Evolutionary conservation across 139 green algal genomes (phyloP).

Genomic region (Coelastrella sp.): DNA sequence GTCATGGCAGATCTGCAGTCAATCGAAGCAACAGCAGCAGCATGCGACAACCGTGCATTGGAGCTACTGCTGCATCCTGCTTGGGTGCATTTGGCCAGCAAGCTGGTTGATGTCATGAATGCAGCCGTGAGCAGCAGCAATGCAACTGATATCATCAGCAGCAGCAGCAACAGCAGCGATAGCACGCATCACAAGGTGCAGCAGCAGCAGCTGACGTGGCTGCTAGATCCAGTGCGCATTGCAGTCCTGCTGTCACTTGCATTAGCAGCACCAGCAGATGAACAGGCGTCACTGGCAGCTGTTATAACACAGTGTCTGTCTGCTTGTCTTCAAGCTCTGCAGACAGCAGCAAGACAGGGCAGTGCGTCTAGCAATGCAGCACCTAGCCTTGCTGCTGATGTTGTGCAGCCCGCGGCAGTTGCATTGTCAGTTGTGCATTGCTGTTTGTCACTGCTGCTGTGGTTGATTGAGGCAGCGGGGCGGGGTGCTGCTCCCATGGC

Average conservation of each 20-base stretch:
- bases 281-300: slow-evolving; percentile 8
- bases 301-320: neutral
- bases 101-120: neutral
- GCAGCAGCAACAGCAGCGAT: neutral
- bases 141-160: neutral
- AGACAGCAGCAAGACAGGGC: neutral
- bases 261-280: neutral
- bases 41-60: neutral
- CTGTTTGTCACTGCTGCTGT: slow-evolving; percentile 17
- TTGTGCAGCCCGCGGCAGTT: neutral
- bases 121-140: neutral
- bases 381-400: neutral
- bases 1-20: neutral
- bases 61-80: neutral
- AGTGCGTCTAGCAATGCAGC: neutral
- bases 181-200: neutral
- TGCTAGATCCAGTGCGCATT: neutral
- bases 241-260: neutral
- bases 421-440: neutral
- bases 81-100: neutral
- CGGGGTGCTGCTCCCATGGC: neutral
- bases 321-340: neutral
- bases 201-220: neutral
- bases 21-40: neutral
- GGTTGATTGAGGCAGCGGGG: neutral